Percentiles rank a stretch among this genome's conserved stretches.
Conservation (phyloP, 2,329 filamentous ascomycete species). For the Rachicladosporium sp. region DNA sequence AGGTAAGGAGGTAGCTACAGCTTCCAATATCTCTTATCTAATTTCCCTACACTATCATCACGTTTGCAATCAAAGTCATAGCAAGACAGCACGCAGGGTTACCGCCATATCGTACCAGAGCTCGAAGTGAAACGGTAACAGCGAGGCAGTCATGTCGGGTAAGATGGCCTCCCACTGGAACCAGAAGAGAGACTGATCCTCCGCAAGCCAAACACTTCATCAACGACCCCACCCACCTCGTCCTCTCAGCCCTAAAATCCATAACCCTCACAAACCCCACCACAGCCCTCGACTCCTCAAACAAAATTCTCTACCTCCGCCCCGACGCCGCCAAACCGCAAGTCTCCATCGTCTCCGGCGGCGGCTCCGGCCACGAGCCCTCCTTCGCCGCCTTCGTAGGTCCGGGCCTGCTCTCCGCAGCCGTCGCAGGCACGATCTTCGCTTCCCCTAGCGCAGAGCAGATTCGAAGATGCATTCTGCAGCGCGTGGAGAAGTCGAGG, state of each 20-base stretch:
- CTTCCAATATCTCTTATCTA: too few species aligned
- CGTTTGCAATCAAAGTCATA: too few species aligned
- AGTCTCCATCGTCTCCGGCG: constrained; percentile 77
- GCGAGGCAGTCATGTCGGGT: too few species aligned
- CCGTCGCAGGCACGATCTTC: constrained; percentile 79
- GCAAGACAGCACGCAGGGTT: too few species aligned
- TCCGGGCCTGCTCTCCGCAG: constrained; percentile 63
- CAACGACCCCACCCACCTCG: constrained; percentile 67
- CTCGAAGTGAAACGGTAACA: too few species aligned
- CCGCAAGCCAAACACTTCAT: constrained; percentile 81
- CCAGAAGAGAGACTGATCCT: too few species aligned
- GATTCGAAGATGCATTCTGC: constrained; percentile 62
- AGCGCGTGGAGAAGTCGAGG: constrained; percentile 55
- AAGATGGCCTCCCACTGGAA: too few species aligned
- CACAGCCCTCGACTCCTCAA: constrained; percentile 60
- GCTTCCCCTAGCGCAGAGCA: constrained; percentile 73
- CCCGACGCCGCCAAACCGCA: constrained; percentile 41
- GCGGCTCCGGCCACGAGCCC: constrained; percentile 82
- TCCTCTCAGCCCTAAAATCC: constrained; percentile 62
- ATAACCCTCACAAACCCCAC: constrained; percentile 77
- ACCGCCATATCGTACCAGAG: too few species aligned
- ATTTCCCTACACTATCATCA: too few species aligned
- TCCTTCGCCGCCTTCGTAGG: constrained; percentile 80
- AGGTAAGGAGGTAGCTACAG: too few species aligned
- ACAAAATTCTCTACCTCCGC: constrained; percentile 75